phyloP scores from a whole-genome alignment of 2,329 filamentous ascomycete genomes.

The Sodiomyces alkalinus region DNA sequence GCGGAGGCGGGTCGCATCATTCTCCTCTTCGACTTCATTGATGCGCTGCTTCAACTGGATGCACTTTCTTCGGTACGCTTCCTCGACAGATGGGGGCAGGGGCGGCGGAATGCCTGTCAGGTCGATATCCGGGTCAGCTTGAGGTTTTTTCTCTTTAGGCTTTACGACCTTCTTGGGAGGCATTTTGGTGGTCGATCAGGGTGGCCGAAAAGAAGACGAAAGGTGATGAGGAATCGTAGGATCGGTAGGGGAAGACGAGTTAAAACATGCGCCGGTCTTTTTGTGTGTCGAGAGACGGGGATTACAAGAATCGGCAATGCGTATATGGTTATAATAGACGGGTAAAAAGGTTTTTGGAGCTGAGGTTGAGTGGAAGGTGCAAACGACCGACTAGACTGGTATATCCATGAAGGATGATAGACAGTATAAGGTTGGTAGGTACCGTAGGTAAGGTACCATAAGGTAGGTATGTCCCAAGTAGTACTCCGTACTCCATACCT shows the following conservation, averaged over 20 bases:
- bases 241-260: neutral
- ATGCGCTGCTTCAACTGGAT: conserved; percentile 86
- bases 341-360: neutral
- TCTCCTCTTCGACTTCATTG: conserved; percentile 81
- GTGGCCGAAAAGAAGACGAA: neutral
- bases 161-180: conserved; percentile 19
- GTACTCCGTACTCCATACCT: too few relatives aligned
- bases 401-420: too few relatives aligned
- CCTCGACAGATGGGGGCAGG: conserved; percentile 79
- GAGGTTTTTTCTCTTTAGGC: conserved; percentile 19
- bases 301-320: too few relatives aligned
- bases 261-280: too few relatives aligned
- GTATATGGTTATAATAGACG: conserved; percentile 5
- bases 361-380: conserved; percentile 4
- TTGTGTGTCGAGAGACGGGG: conserved; percentile 1
- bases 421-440: neutral
- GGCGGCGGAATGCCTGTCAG: conserved; percentile 37
- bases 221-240: neutral
- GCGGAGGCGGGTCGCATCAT: conserved; percentile 67
- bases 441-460: too few relatives aligned
- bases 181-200: conserved; percentile 10
- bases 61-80: conserved; percentile 92
- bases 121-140: conserved; percentile 20
- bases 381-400: too few relatives aligned
- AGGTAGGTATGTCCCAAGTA: too few relatives aligned